Conservation (phyloP, 192 early-diverging fungal species). For the Backusella circina region DNA sequence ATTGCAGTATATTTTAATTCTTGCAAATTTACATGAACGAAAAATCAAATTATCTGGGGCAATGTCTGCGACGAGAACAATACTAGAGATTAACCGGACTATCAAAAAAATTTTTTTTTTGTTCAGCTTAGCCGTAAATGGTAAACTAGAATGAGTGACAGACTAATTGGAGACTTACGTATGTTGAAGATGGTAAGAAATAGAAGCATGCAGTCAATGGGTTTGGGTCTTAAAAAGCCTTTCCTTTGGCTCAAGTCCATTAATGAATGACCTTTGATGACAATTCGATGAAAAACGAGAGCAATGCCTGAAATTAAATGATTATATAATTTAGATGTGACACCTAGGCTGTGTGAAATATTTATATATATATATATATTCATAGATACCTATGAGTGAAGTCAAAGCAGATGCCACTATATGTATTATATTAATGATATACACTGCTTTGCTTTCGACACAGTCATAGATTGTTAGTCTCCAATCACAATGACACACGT, state of each 20-base stretch:
- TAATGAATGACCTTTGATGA: neutral
- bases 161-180: conserved; percentile 9
- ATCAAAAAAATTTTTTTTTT: neutral
- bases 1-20: neutral
- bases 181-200: neutral
- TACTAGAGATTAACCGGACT: conserved; percentile 18
- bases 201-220: neutral
- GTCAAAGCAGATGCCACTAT: conserved; percentile 12
- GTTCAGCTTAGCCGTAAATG: neutral
- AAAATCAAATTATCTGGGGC: conserved; percentile 20
- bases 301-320: conserved; percentile 9
- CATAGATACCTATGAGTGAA: conserved; percentile 14
- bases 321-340: too few relatives aligned
- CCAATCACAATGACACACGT: conserved; percentile 17
- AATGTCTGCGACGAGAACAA: conserved; percentile 21
- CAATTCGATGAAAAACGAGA: conserved; percentile 1
- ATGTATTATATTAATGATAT: conserved; percentile 15
- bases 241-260: neutral
- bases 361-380: neutral
- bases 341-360: too few relatives aligned
- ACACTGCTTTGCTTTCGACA: conserved; percentile 10
- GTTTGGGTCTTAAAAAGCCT: neutral
- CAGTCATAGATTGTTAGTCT: conserved; percentile 15
- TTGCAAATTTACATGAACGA: conserved; percentile 14
- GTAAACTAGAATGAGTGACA: neutral